Percentiles rank a stretch among this genome's conserved stretches.
Evolutionary conservation across 352 stramenopile genomes (phyloP).

Genomic region (Globisporangium megalacanthum): DNA sequence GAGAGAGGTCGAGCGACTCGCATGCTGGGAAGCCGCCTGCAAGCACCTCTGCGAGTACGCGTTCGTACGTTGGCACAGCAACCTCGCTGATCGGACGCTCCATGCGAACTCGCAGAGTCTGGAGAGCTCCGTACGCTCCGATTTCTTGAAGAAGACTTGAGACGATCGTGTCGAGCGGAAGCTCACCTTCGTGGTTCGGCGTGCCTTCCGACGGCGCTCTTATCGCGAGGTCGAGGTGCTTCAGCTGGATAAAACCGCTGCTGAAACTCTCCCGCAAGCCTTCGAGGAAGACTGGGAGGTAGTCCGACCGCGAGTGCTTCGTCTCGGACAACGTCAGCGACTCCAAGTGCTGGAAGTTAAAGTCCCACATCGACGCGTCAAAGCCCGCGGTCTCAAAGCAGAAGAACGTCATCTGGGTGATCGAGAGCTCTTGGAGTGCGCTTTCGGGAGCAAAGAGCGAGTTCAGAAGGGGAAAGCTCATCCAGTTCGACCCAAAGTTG

Average conservation of each 20-base stretch:
- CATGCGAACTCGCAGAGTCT: constrained; percentile 18
- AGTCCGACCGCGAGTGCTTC: constrained; percentile 26
- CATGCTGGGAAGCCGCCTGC: constrained; percentile 37
- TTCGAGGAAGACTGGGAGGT: constrained; percentile 30
- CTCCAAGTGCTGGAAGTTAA: constrained; percentile 41
- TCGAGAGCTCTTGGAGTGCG: constrained; percentile 31
- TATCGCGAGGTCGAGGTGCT: constrained; percentile 36
- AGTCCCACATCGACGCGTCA: constrained; percentile 28
- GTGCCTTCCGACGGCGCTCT: background rate
- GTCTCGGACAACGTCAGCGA: constrained; percentile 31
- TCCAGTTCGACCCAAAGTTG: constrained; percentile 55
- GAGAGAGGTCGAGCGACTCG: constrained; percentile 30
- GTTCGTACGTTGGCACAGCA: constrained; percentile 9
- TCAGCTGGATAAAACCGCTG: constrained; percentile 41
- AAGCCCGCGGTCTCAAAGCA: constrained; percentile 9
- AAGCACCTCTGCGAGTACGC: constrained; percentile 30
- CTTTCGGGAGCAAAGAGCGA: constrained; percentile 48
- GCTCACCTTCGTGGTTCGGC: constrained; percentile 1
- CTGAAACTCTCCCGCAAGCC: constrained; percentile 41
- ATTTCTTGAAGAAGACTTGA: constrained; percentile 19
- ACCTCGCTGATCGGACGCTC: constrained; percentile 6
- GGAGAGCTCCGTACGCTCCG: constrained; percentile 19
- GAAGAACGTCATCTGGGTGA: constrained; percentile 32
- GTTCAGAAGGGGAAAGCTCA: constrained; percentile 46
- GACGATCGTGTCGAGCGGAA: constrained; percentile 13